Conservation (phyloP, 208 protist species). For the Crithidia acanthocephali region DNA sequence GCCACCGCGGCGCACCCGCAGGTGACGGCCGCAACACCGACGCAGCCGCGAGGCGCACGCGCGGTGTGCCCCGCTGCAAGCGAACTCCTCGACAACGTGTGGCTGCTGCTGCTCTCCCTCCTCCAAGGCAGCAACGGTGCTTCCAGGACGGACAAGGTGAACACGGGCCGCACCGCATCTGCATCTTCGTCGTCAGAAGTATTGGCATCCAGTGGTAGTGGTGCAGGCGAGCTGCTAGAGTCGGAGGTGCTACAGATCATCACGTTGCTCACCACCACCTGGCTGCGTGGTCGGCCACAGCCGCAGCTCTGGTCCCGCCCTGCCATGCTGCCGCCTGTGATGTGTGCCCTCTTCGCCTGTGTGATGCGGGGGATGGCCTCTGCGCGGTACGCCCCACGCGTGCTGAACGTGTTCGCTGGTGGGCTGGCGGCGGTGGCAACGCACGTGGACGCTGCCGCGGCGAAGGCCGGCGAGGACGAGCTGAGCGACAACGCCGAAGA, state of each 20-base stretch:
- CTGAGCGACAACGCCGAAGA: slow-evolving; percentile 1
- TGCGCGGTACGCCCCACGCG: slow-evolving; percentile 38
- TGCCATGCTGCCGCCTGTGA: slow-evolving; percentile 49
- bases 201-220: too few relatives aligned
- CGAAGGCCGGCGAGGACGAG: slow-evolving; percentile 7
- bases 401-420: slow-evolving; percentile 64
- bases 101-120: slow-evolving; percentile 33
- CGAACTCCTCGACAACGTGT: slow-evolving; percentile 32
- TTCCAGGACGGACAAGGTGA: too few relatives aligned
- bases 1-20: slow-evolving; percentile 28
- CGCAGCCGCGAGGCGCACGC: too few relatives aligned
- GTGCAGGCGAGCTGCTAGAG: not conserved
- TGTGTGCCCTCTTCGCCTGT: slow-evolving; percentile 50
- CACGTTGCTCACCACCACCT: slow-evolving; percentile 28
- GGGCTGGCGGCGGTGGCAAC: slow-evolving; percentile 30
- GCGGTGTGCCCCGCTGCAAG: too few relatives aligned
- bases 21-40: not conserved
- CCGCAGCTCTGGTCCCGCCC: slow-evolving; percentile 61
- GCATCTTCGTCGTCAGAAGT: not conserved
- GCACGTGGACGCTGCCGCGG: slow-evolving; percentile 35
- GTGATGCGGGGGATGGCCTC: slow-evolving; percentile 53
- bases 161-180: too few relatives aligned
- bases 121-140: slow-evolving; percentile 3
- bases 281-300: slow-evolving; percentile 18
- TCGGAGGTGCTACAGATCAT: slow-evolving; percentile 26